A percentile compares a stretch with the other conserved stretches of the same genome.
Conservation (phyloP, 345 rosid genomes). For the Heritiera littoralis region DNA sequence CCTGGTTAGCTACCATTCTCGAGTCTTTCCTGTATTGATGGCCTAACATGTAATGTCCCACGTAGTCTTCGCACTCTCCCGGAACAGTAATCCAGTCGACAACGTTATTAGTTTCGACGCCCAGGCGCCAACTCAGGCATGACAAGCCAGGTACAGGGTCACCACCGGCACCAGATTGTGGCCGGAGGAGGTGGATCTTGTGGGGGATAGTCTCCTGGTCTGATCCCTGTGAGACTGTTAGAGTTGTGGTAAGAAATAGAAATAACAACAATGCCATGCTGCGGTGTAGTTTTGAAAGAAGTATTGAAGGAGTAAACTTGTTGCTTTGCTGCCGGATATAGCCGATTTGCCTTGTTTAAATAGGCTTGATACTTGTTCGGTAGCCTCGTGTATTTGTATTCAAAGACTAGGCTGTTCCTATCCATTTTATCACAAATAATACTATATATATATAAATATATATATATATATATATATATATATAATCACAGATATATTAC, state of each 20-base stretch:
- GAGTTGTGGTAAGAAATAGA: background rate
- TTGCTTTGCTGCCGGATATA: background rate
- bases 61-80: conserved; percentile 43
- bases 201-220: conserved; percentile 1
- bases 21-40: conserved; percentile 50
- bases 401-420: background rate
- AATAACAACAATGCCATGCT: background rate
- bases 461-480: no score
- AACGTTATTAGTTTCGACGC: conserved; percentile 62
- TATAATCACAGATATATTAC: no score
- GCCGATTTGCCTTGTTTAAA: background rate
- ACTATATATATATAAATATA: no score
- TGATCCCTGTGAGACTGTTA: conserved; percentile 24
- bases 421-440: background rate
- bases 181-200: conserved; percentile 47
- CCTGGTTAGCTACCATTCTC: conserved; percentile 36
- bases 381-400: background rate
- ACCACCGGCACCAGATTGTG: conserved; percentile 31
- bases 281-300: background rate
- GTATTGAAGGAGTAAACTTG: background rate
- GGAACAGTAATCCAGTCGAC: conserved; percentile 50
- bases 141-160: conserved; percentile 23
- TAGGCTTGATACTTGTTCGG: background rate
- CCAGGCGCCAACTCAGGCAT: conserved; percentile 67
- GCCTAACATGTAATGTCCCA: conserved; percentile 54